Percentiles rank a stretch among this genome's conserved stretches.
These are phyloP conservation scores for Eimeria necatrix DNA, from an alignment of 169 alveolate species.

Conservation along the genomic window DNA sequence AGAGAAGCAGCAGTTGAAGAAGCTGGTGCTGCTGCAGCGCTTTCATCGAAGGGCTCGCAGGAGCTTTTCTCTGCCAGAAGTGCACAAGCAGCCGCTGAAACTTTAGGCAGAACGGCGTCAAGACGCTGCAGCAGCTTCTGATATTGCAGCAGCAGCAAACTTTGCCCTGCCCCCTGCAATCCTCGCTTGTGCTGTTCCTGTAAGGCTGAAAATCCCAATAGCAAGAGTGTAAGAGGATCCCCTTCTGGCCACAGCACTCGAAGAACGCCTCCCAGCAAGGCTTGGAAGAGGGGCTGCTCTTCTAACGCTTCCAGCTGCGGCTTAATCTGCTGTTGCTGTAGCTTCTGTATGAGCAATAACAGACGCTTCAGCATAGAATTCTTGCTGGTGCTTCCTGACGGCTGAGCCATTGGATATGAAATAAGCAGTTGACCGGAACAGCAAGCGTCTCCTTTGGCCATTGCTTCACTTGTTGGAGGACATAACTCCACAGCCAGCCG, in stretches of 20 bases:
- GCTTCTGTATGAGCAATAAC: background rate
- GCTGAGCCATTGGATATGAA: background rate
- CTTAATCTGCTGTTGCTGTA: constrained; percentile 9
- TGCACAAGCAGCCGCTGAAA: constrained; percentile 46
- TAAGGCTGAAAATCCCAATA: constrained; percentile 32
- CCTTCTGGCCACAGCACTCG: constrained; percentile 11
- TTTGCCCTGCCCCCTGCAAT: background rate
- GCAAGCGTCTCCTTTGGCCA: background rate
- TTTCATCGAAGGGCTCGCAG: background rate
- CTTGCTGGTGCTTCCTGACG: background rate
- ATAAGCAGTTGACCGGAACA: background rate
- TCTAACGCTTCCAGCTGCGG: background rate
- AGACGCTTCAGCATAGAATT: background rate
- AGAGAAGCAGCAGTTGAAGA: background rate
- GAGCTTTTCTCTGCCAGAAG: background rate
- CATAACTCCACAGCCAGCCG: constrained; percentile 54
- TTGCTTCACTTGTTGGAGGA: background rate
- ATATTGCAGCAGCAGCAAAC: constrained; percentile 35
- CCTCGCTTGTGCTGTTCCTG: constrained; percentile 40
- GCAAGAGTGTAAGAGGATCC: background rate
- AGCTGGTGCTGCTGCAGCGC: constrained; percentile 5
- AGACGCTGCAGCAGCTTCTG: constrained; percentile 25
- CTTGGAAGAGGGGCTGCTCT: constrained; percentile 6
- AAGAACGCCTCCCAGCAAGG: constrained; percentile 45
- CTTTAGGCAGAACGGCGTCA: background rate